Base-by-base conservation (phyloP, 129 eudicot species). In the Tagetes erecta region DNA sequence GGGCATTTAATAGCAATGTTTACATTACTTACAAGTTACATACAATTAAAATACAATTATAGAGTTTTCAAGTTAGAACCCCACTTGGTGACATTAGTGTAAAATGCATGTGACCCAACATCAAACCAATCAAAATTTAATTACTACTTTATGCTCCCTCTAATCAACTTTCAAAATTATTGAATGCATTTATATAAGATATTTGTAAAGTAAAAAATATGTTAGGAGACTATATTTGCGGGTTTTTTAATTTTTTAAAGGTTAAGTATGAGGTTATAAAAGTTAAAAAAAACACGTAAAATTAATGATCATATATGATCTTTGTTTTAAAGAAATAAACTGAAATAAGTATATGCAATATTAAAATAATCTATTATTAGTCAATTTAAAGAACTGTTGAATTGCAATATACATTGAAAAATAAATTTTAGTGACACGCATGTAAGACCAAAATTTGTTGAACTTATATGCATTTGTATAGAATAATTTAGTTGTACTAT, bases 31-130 rank as follows among this genome's bases (percentile, higher is more conserved):
- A 41, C 75, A 58, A 74, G n/a, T 68, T 5, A 14, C 27, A 47
- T 35, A 13, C 68, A 57, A 27, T 46, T 62, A 56, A 1, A 4
- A 5, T 27, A 20, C 4, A 6, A 5, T 64, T 1, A 58, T 7
- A 36, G 45, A 76, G 74, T 68, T 56, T 76, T 52, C 14, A 31
- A 58, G 73, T 57, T 56, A 68, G 75, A 57, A 44, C 75, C 75
- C 63, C 69, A 58, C 75, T 8, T 44, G 20, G 34, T 5, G 53
- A 13, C 66, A 36, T 6, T 68, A 31, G 3, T 42, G n/a, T 34
- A 56, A 11, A 70, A 27, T 41, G 44, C 14, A 33, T 11, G 12
- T 34, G 35, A 41, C 5, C 72, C 45, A 45, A 67, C 42, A 45
- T 8, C 72, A 44, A 31, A 31, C 9, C 55, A 44, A 30, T 67